Conservation (phyloP, 805 yeast species). For the Hanseniaspora meyeri region DNA sequence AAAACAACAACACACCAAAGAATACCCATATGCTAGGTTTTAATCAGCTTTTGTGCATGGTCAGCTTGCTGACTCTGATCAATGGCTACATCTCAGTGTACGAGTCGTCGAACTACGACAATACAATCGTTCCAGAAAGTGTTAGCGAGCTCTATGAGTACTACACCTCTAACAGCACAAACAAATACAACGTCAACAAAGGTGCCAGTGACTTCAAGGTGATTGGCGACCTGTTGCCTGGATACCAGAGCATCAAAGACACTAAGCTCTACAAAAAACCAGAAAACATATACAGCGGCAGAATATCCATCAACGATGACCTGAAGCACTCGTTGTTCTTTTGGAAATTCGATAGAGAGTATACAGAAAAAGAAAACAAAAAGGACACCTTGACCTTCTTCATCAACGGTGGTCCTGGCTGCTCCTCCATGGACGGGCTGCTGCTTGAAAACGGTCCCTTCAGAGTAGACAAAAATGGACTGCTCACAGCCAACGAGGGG, state of each 20-base stretch:
- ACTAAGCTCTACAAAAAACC: constrained; percentile 29
- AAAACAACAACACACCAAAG: too few relatives aligned
- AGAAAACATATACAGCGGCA: constrained; percentile 48
- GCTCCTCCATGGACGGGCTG: constrained; percentile 97
- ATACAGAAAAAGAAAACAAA: constrained; percentile 19
- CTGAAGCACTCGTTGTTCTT: constrained; percentile 52
- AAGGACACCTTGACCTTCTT: constrained; percentile 52
- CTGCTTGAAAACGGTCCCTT: constrained; percentile 86
- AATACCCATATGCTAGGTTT: neutral
- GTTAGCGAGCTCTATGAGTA: neutral
- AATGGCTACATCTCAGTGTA: neutral
- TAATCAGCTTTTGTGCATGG: neutral
- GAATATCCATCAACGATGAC: constrained; percentile 43
- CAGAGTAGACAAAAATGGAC: constrained; percentile 39
- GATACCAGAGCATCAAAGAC: constrained; percentile 19
- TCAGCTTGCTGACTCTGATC: neutral
- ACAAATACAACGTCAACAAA: constrained; percentile 1
- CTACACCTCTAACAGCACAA: neutral
- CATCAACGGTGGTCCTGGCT: constrained; percentile 98
- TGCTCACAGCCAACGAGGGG: constrained; percentile 49
- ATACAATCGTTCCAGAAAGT: neutral
- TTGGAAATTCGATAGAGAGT: constrained; percentile 45
- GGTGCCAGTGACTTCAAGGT: constrained; percentile 19
- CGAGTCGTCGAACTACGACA: constrained; percentile 1
- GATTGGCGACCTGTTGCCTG: constrained; percentile 23